Conservation (phyloP, 2,329 filamentous ascomycete species). For the Fusarium avenaceum region DNA sequence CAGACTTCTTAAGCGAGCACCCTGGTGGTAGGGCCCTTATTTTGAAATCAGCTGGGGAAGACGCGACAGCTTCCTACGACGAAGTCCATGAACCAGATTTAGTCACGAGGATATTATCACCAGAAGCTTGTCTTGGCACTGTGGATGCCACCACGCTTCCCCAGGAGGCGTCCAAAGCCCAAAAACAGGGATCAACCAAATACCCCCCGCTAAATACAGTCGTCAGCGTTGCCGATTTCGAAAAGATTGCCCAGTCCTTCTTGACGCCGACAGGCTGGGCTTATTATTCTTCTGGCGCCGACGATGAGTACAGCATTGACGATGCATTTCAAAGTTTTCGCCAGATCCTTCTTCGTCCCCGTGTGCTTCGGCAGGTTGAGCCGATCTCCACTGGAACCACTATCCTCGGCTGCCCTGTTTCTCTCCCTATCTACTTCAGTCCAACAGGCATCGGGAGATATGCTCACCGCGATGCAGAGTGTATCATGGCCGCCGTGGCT, state of each 20-base stretch:
- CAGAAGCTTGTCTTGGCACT: not conserved
- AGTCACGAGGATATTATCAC: not conserved
- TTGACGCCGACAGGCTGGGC: constrained; percentile 1
- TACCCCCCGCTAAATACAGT: constrained; percentile 3
- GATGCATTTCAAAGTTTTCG: not conserved
- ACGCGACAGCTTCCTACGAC: constrained; percentile 2
- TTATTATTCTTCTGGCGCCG: constrained; percentile 10
- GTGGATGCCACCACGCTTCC: not conserved
- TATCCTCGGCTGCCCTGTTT: not conserved
- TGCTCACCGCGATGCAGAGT: not conserved
- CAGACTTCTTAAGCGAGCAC: constrained; percentile 8
- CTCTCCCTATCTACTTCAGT: constrained; percentile 4
- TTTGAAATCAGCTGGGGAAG: not conserved
- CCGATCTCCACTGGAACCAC: constrained; percentile 1
- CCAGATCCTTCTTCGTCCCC: constrained; percentile 2
- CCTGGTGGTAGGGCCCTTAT: not conserved
- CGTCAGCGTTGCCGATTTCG: constrained; percentile 2
- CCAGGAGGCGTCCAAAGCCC: not conserved
- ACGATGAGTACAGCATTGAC: not conserved
- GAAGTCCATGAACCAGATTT: not conserved
- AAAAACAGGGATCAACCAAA: not conserved
- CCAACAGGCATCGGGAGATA: constrained; percentile 3
- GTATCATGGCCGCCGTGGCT: not conserved
- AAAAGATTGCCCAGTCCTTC: constrained; percentile 1
- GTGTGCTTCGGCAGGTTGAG: constrained; percentile 7